A percentile compares a stretch with the other conserved stretches of the same genome.
Conservation (phyloP, 1,284 basidiomycete species). For the Ceratobasidium sp. region DNA sequence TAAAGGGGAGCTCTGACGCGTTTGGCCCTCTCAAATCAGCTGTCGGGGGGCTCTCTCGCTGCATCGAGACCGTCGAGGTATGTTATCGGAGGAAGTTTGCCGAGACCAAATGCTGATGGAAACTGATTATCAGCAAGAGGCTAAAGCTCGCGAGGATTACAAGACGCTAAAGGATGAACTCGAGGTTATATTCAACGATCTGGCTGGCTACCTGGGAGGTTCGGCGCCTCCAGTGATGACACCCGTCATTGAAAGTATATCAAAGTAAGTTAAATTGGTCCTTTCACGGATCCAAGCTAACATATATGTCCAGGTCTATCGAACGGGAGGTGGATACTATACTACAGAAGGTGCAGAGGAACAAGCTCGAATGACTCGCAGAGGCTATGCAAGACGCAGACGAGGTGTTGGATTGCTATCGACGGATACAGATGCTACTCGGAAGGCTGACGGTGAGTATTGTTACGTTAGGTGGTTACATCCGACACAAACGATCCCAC, state of each 20-base stretch:
- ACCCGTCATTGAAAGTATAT: background rate
- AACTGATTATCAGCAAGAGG: too few relatives aligned
- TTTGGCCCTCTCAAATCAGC: too few relatives aligned
- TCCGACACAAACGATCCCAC: background rate
- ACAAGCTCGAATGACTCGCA: background rate
- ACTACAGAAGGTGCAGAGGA: background rate
- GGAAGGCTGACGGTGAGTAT: constrained; percentile 1
- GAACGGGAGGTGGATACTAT: background rate
- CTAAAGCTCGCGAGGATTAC: background rate
- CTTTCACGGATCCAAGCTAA: background rate
- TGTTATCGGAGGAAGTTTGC: too few relatives aligned
- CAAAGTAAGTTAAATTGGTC: background rate
- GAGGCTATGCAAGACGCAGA: background rate
- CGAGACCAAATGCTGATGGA: too few relatives aligned
- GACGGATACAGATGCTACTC: background rate
- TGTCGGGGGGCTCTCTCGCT: too few relatives aligned
- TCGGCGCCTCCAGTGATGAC: background rate
- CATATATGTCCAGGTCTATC: background rate
- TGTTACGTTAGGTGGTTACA: background rate
- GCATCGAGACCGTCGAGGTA: too few relatives aligned
- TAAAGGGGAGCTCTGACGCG: too few relatives aligned
- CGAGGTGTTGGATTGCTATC: background rate
- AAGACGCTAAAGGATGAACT: background rate
- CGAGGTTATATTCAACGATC: background rate
- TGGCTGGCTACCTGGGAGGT: background rate